Evolutionary conservation across 306 rosid species (phyloP), one percentile per base, ranked within the genome.

Genomic region (Heteromeles arbutifolia): DNA sequence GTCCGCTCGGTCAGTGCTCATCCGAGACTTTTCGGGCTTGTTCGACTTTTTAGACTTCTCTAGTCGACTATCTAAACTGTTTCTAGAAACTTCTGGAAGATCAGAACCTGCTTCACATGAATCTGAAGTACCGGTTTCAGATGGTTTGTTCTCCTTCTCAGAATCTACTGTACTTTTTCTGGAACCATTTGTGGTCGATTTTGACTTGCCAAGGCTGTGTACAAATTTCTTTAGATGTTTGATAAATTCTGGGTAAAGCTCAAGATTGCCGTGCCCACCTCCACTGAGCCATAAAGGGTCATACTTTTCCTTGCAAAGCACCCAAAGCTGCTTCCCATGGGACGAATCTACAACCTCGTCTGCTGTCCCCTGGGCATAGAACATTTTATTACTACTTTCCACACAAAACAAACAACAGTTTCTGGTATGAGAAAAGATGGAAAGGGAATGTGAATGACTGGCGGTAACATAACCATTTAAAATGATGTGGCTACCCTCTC

Each of bases 51-150:
- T 91, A 28, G 94, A 85, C 89, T 91, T 93, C 86, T 93, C 91
- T 15, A 94, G 97, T 52, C 96, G 88, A 79, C 98, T 94, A 87
- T 94, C 97, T 88, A 91, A 90, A 87, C 98, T 94, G 97, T 94
- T 94, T 74, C 98, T 87, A 82, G 97, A 91, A 82, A 89, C 91
- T 81, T 94, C 97, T 3, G 92, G 96, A 83, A 82, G 72, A 83
- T 91, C 88, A 11, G 85, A 67, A 69, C 77, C 82, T 81, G 83
- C 66, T 76, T 87, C 87, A 44, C 78, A 70, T 58, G 93, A 74
- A 83, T 84, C 83, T 25, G 91, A 81, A 61, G 90, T 71, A 69
- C 90, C 98, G 65, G 67, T 62, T 77, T 90, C 95, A 11, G 93
- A 53, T 57, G 84, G 87, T 83, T 90, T 81, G 80, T 73, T 83